Base-by-base conservation (phyloP, 2,329 filamentous ascomycete species). In the Aspergillus ibericus region DNA sequence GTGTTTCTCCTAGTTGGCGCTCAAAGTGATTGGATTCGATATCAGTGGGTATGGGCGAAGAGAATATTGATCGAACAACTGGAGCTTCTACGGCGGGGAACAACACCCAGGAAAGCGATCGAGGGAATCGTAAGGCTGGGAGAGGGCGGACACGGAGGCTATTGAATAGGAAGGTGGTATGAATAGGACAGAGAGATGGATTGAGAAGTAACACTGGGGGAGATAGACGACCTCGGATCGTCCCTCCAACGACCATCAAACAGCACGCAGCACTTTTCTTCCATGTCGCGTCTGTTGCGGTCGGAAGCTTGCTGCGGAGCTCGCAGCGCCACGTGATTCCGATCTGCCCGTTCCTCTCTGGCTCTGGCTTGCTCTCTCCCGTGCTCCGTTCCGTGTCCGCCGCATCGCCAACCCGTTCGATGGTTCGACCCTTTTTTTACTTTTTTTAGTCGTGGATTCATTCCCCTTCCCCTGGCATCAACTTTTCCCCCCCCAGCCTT, bases 281-380 rank as follows among this genome's bases (percentile, higher is more conserved):
- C 44, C 48, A 50, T 56, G 53, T 59, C 61, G 59, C 59, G 59
- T 61, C 44, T 56, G 44, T 59, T 48, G 44, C 48, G 55, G 59
- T 54, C 52, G 46, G 56, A 62, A 63, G 61, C 53, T 61, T 53
- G 25, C 44, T 27, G 61, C 59, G 61, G 61, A 63, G 61, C 59
- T 61, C 27, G 51, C 25, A 22, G 18, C 32, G 16, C 48, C 61
- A 63, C 61, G 61, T 63, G 61, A 63, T 57, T 53, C 20, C 53
- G 56, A 59, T 56, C 56, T 42, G 22, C n/a, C 22, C 44, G 22
- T 29, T 29, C 52, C 9, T 53, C 42, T 55, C 15, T n/a, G n/a
- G n/a, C n/a, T 53, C 36, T 32, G 38, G 29, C 29, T 53, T 48
- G 47, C 55, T 44, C 35, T 47, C n/a, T n/a, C n/a, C n/a, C n/a